phyloP scores from a whole-genome alignment of 148 eudicot genomes.

The Vaccinium vitisidaea region DNA sequence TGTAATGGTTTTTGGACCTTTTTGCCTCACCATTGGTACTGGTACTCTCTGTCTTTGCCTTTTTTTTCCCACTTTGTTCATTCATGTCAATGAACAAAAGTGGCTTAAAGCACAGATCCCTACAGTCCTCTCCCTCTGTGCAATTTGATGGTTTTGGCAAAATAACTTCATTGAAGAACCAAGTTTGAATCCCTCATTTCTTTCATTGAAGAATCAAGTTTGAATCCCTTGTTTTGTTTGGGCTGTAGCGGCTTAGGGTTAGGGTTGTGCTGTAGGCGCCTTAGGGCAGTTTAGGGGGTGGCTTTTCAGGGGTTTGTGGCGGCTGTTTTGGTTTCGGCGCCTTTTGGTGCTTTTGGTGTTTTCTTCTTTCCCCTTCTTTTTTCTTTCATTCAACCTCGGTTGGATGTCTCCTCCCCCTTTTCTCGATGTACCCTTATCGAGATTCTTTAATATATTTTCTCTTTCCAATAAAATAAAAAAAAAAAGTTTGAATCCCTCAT shows the following conservation, averaged over 20 bases:
- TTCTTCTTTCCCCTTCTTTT: too few relatives aligned
- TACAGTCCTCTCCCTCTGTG: neutral
- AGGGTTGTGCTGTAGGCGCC: too few relatives aligned
- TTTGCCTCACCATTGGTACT: constrained; percentile 33
- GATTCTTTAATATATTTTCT: too few relatives aligned
- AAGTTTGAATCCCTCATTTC: neutral
- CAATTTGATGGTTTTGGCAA: neutral
- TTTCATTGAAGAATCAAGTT: too few relatives aligned
- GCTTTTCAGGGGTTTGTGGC: too few relatives aligned
- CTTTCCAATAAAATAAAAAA: too few relatives aligned
- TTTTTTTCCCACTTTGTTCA: constrained; percentile 27
- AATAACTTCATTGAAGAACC: neutral
- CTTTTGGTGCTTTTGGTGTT: neutral
- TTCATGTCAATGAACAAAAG: constrained; percentile 1
- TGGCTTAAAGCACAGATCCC: neutral
- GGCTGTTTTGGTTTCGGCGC: too few relatives aligned
- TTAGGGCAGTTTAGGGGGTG: too few relatives aligned
- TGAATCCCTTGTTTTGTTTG: too few relatives aligned
- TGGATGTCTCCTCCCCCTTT: too few relatives aligned
- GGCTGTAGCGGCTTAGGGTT: neutral
- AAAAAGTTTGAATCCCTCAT: neutral
- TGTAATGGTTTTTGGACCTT: constrained; percentile 24
- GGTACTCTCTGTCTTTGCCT: constrained; percentile 28
- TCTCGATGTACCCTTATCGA: too few relatives aligned
- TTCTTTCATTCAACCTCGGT: too few relatives aligned